These are phyloP conservation scores for Gnomoniopsis sp. DNA, from an alignment of 2,329 filamentous ascomycete species.

Conservation along the genomic window DNA sequence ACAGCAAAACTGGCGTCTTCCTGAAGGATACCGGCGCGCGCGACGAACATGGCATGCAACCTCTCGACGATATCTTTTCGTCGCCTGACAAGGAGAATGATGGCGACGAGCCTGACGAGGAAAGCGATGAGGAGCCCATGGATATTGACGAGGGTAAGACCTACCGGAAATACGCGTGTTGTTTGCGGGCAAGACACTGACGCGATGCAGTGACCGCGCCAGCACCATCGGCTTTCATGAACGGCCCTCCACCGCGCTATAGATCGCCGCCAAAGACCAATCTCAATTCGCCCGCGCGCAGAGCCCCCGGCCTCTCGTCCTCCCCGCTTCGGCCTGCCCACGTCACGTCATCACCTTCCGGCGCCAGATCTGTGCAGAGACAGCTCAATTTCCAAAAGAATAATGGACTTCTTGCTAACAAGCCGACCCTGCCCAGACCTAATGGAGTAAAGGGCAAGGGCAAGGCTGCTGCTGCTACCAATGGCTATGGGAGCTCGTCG, in stretches of 20 bases:
- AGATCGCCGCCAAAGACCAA: slow-evolving; percentile 63
- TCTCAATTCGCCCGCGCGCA: slow-evolving; percentile 58
- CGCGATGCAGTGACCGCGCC: slow-evolving; percentile 43
- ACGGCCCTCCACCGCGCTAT: slow-evolving; percentile 43
- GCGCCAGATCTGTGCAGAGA: slow-evolving; percentile 46
- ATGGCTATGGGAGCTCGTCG: slow-evolving; percentile 11
- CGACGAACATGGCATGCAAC: slow-evolving; percentile 91
- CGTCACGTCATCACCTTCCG: slow-evolving; percentile 16
- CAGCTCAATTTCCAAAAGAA: slow-evolving; percentile 48
- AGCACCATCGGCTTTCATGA: slow-evolving; percentile 51
- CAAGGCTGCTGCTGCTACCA: slow-evolving; percentile 16
- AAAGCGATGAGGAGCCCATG: slow-evolving; percentile 47
- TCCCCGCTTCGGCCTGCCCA: slow-evolving; percentile 37
- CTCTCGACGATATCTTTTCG: slow-evolving; percentile 82
- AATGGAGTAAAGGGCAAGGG: slow-evolving; percentile 25
- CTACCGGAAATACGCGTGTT: not conserved
- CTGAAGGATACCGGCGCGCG: slow-evolving; percentile 74
- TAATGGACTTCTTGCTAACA: slow-evolving; percentile 16
- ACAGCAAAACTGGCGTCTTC: slow-evolving; percentile 84
- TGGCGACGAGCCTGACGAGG: slow-evolving; percentile 29
- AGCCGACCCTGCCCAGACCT: slow-evolving; percentile 27
- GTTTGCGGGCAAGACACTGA: not conserved
- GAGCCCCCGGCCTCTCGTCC: slow-evolving; percentile 53
- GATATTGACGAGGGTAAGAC: slow-evolving; percentile 37
- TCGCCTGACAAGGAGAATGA: slow-evolving; percentile 63